phyloP scores from a whole-genome alignment of 371 early-diverging fungal genomes.

The Capillidium heterosporum region DNA sequence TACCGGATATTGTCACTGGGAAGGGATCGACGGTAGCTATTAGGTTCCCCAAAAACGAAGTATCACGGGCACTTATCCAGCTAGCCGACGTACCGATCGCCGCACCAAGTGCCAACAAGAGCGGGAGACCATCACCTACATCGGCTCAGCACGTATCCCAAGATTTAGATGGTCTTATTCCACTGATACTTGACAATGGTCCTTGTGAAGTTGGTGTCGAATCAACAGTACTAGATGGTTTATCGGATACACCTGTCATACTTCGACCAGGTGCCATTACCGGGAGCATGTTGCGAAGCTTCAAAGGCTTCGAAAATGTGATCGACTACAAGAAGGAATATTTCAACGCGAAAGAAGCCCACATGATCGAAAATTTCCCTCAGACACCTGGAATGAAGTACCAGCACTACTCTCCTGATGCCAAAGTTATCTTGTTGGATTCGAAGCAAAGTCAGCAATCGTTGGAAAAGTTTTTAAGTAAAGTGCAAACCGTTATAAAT shows the following conservation, averaged over 20 bases:
- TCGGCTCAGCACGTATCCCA: slow-evolving; percentile 75
- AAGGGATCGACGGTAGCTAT: slow-evolving; percentile 83
- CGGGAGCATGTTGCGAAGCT: slow-evolving; percentile 40
- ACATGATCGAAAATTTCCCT: slow-evolving; percentile 47
- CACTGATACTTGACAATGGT: slow-evolving; percentile 87
- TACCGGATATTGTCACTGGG: slow-evolving; percentile 69
- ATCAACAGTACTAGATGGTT: slow-evolving; percentile 85
- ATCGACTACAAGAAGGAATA: slow-evolving; percentile 57
- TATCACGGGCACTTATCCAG: slow-evolving; percentile 78
- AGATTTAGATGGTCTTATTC: slow-evolving; percentile 72
- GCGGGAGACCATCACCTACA: slow-evolving; percentile 94
- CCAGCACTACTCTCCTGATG: slow-evolving; percentile 93
- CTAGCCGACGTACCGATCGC: slow-evolving; percentile 84
- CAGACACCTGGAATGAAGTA: slow-evolving; percentile 99
- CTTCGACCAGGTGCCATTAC: slow-evolving; percentile 98
- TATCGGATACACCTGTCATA: slow-evolving; percentile 53
- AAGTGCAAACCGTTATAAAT: background rate
- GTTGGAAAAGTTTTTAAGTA: background rate
- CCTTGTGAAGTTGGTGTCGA: slow-evolving; percentile 88
- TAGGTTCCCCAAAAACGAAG: slow-evolving; percentile 86
- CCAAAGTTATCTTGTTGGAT: slow-evolving; percentile 63
- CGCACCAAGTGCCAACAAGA: slow-evolving; percentile 98
- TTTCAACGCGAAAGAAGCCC: slow-evolving; percentile 33
- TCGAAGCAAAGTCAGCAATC: background rate
- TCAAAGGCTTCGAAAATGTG: slow-evolving; percentile 29